A percentile compares a stretch with the other conserved stretches of the same genome.
phyloP scores from a whole-genome alignment of 1,284 basidiomycete species.

The Irpex sp. region DNA sequence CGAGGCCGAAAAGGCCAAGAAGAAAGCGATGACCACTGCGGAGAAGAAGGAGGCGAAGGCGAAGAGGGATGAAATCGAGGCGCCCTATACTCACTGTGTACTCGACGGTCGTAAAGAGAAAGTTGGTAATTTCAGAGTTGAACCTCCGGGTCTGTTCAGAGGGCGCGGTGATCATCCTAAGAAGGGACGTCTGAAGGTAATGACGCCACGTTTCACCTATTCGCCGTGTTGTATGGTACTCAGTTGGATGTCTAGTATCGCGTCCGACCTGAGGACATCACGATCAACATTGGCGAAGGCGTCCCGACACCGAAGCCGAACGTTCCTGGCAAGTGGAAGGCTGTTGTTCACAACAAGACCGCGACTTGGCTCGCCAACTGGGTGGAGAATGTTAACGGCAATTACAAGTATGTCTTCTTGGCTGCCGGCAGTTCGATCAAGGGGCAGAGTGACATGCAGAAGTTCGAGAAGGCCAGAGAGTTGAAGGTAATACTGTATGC shows the following conservation, averaged over 20 bases:
- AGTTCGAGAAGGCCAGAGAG: conserved; percentile 95
- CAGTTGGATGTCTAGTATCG: conserved; percentile 50
- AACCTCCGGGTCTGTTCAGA: conserved; percentile 95
- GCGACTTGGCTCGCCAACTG: conserved; percentile 98
- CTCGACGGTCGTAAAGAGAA: conserved; percentile 97
- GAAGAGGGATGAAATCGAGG: conserved; percentile 79
- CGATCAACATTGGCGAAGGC: conserved; percentile 83
- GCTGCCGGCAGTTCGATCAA: conserved; percentile 92
- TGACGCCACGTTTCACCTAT: conserved; percentile 10
- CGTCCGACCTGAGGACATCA: conserved; percentile 89
- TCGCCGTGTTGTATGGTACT: background rate
- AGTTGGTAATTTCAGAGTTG: conserved; percentile 96
- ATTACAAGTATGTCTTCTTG: conserved; percentile 94
- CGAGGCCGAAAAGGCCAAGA: conserved; percentile 88
- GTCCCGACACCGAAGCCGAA: conserved; percentile 77
- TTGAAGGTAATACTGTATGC: conserved; percentile 62
- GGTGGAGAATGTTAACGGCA: conserved; percentile 92
- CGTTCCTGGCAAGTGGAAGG: conserved; percentile 84
- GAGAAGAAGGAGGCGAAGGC: conserved; percentile 91
- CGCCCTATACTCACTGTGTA: conserved; percentile 78
- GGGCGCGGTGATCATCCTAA: conserved; percentile 98
- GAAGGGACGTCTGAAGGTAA: conserved; percentile 92
- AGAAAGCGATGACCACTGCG: conserved; percentile 80
- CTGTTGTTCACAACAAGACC: conserved; percentile 83
- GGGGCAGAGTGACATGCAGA: conserved; percentile 92